Conservation (phyloP, 2,329 filamentous ascomycete genomes). For the Fusarium coffeatum region DNA sequence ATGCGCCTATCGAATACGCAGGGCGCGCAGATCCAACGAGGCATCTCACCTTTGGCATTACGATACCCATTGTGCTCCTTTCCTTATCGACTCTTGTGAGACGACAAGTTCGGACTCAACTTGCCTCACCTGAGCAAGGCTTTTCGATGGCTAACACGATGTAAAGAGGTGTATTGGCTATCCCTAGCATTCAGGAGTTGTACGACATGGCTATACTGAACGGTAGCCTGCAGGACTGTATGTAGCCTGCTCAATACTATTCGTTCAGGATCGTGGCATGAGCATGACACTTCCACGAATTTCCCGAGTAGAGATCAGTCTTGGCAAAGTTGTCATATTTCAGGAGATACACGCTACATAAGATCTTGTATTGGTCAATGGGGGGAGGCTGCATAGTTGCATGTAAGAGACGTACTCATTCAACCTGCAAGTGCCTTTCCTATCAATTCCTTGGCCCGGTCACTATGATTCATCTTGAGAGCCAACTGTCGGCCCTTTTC, state of each 20-base stretch:
- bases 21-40: background rate
- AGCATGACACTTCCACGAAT: background rate
- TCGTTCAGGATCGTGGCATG: slow-evolving; percentile 13
- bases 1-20: background rate
- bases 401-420: background rate
- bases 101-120: background rate
- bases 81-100: slow-evolving; percentile 7
- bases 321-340: slow-evolving; percentile 5
- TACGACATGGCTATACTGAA: background rate
- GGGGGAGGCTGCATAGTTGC: background rate
- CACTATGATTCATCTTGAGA: slow-evolving; percentile 72
- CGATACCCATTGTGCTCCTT: background rate
- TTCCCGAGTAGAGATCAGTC: background rate
- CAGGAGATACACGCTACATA: background rate
- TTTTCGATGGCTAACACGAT: slow-evolving; percentile 8
- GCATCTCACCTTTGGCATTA: slow-evolving; percentile 7
- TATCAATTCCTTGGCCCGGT: slow-evolving; percentile 70
- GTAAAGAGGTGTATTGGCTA: slow-evolving; percentile 5
- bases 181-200: background rate
- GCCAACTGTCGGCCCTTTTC: slow-evolving; percentile 71
- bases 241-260: background rate
- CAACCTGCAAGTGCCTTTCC: slow-evolving; percentile 66
- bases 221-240: background rate
- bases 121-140: background rate
- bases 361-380: slow-evolving; percentile 1